Conservation (phyloP, 352 stramenopile genomes). For the Globisporangium acanthophoron region DNA sequence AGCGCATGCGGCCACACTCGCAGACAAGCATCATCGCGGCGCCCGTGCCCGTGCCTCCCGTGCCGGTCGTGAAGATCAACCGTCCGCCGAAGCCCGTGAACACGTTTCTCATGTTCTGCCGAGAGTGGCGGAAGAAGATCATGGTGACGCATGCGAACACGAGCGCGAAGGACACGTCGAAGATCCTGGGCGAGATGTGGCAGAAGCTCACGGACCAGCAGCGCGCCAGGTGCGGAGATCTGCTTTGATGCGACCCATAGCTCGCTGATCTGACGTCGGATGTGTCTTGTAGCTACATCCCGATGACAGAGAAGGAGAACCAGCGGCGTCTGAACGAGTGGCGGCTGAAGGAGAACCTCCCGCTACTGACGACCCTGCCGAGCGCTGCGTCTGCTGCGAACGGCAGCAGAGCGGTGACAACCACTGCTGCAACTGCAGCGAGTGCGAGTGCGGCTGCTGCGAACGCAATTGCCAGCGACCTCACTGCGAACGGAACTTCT, state of each 20-base stretch:
- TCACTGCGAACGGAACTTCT: neutral
- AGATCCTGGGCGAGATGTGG: conserved; percentile 82
- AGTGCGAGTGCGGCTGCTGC: neutral
- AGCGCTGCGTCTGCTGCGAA: neutral
- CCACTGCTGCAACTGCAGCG: neutral
- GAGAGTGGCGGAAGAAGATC: conserved; percentile 77
- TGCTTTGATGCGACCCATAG: neutral
- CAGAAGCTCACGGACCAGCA: conserved; percentile 77
- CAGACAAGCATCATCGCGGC: conserved; percentile 35
- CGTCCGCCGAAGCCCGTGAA: conserved; percentile 79
- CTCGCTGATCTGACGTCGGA: no score
- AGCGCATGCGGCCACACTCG: conserved; percentile 65
- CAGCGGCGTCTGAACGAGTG: conserved; percentile 70
- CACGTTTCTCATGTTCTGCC: conserved; percentile 83
- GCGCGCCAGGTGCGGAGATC: conserved; percentile 39
- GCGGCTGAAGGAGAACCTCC: conserved; percentile 68
- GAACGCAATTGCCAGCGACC: no score
- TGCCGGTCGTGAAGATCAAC: conserved; percentile 40
- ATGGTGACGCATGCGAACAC: conserved; percentile 67
- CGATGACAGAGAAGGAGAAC: conserved; percentile 76
- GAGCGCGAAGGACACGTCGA: conserved; percentile 76
- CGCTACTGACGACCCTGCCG: conserved; percentile 10
- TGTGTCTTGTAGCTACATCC: conserved; percentile 39
- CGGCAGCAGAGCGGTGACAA: neutral
- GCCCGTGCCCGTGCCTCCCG: conserved; percentile 17